Percentiles rank a stretch among this genome's conserved stretches.
Conservation (phyloP, 1,139 yeast species). For the Taiozyma sp. region DNA sequence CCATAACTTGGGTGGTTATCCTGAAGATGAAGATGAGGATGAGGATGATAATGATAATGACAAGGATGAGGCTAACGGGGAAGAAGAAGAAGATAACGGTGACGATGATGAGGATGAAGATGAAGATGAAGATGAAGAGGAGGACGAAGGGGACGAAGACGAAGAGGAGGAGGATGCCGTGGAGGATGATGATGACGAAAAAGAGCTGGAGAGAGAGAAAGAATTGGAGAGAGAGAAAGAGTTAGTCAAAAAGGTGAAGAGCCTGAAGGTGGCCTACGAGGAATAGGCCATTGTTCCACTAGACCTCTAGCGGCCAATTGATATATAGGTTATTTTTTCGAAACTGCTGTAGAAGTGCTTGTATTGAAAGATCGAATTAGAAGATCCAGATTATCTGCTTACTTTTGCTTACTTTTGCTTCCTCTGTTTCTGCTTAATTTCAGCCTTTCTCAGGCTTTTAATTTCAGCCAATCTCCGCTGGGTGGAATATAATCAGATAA, state of each 20-base stretch:
- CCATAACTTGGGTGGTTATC: slow-evolving; percentile 81
- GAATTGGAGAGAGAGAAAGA: not conserved
- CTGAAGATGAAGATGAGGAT: slow-evolving; percentile 77
- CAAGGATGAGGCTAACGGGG: slow-evolving; percentile 40
- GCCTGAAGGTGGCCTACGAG: not conserved
- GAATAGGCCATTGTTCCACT: not conserved
- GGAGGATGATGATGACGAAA: not conserved
- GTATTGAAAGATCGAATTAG: too few relatives aligned
- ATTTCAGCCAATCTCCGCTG: not conserved
- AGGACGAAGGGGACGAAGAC: slow-evolving; percentile 22
- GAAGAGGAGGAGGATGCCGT: slow-evolving; percentile 11
- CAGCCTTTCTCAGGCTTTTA: too few relatives aligned
- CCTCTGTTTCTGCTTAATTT: not conserved
- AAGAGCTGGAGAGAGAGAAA: too few relatives aligned
- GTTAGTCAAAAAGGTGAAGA: not conserved
- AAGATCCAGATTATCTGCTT: too few relatives aligned
- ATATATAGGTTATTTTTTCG: too few relatives aligned
- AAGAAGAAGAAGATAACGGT: slow-evolving; percentile 37
- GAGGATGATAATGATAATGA: slow-evolving; percentile 52
- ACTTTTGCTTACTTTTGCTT: not conserved
- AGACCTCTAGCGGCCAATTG: too few relatives aligned
- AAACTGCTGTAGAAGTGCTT: too few relatives aligned
- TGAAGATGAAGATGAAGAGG: slow-evolving; percentile 26
- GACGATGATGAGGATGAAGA: slow-evolving; percentile 36
- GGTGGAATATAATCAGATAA: not conserved